Evolutionary conservation across 805 yeast species (phyloP), one percentile per base, ranked within the genome.

Genomic region (Candida railenensis): DNA sequence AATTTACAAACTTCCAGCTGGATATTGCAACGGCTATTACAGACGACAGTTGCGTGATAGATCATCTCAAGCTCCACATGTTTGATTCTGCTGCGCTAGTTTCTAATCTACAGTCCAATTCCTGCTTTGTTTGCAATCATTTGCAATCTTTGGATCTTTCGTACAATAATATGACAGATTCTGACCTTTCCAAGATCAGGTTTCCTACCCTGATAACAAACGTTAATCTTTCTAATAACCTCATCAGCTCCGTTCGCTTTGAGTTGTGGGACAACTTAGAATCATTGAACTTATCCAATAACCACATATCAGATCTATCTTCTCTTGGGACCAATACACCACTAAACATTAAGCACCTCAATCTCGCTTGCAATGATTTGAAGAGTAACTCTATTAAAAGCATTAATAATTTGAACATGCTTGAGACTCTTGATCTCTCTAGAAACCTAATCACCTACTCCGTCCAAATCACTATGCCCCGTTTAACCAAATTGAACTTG

Each of bases 221-320:
- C 11, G 47, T 66, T 33, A 59, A 62, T 39, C 49, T 65, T n/a
- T 61, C 69, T 3, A 63, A 64, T 46, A 66, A 66, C 44, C 53
- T 43, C 34, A 20, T 65, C n/a, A 50, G 48, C 43, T 49, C 52
- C 14, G 11, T 40, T 4, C 16, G 22, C 22, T 30, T 40, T 22
- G 4, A 18, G 11, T n/a, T 40, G 11, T 14, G 33, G 16, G 16
- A 9, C 7, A 20, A 30, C 7, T 32, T 40, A 30, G 25, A 40
- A 19, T 22, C 22, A 7, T 48, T 63, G 16, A 51, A 63, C 43
- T 43, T 62, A 2, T 53, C 63, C 34, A 63, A 63, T 46, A 63
- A 63, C 44, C 58, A 58, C 22, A 40, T 36, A 16, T 4, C 5
- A 12, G 16, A 21, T 22, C 7, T 22, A 18, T 40, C 37, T 11